Conservation (phyloP, 805 yeast species). For the Zygosaccharomyces pseudorouxii region DNA sequence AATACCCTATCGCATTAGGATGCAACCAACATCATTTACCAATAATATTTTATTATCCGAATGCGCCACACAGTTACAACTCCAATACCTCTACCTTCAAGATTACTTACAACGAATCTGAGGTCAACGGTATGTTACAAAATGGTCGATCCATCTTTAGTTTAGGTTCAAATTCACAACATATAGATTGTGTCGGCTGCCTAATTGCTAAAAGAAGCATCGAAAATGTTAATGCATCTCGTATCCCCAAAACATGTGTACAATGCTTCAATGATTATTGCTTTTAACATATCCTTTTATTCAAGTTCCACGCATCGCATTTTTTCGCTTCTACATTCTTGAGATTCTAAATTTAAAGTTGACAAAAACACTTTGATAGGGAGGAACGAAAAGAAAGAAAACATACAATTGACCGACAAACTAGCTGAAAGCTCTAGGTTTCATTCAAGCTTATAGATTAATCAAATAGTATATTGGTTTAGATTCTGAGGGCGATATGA, state of each 20-base stretch:
- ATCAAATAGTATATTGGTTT: neutral
- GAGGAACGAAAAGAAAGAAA: neutral
- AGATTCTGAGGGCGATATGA: neutral
- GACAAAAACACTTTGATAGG: neutral
- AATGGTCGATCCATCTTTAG: slow-evolving; percentile 54
- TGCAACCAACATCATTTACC: slow-evolving; percentile 52
- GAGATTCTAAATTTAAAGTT: neutral
- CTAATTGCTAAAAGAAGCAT: slow-evolving; percentile 49
- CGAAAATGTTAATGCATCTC: slow-evolving; percentile 32
- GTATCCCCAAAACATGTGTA: slow-evolving; percentile 35
- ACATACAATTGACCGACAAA: neutral
- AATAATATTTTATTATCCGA: slow-evolving; percentile 49
- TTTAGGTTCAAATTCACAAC: slow-evolving; percentile 37
- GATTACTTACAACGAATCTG: slow-evolving; percentile 43
- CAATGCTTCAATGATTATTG: slow-evolving; percentile 40
- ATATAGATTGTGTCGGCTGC: slow-evolving; percentile 51
- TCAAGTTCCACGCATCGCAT: slow-evolving; percentile 6
- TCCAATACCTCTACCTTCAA: slow-evolving; percentile 61
- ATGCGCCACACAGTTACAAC: slow-evolving; percentile 38
- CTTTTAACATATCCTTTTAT: slow-evolving; percentile 21
- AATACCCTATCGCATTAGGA: slow-evolving; percentile 76
- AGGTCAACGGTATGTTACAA: slow-evolving; percentile 42
- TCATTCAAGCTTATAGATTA: neutral
- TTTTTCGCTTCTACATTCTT: neutral
- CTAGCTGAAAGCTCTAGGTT: neutral